These are phyloP conservation scores for Clonostachys sp. DNA, from an alignment of 2,329 filamentous ascomycete genomes.

Conservation along the genomic window DNA sequence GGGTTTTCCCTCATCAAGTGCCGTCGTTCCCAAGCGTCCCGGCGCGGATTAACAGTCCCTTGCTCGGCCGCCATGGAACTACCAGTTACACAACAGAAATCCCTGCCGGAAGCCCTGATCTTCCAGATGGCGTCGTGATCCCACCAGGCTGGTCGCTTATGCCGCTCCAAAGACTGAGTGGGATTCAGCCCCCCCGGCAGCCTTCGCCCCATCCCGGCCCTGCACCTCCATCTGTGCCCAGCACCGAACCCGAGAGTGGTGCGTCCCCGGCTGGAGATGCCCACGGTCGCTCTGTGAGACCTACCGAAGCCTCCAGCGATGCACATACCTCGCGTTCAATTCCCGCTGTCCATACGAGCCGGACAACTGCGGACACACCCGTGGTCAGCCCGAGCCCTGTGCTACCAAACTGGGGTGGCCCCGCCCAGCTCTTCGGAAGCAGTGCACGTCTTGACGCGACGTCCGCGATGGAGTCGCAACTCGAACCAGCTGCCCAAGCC, in stretches of 20 bases:
- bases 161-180: conserved; percentile 52
- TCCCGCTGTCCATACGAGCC: neutral
- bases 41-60: conserved; percentile 30
- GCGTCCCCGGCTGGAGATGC: too few species aligned
- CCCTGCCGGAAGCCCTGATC: conserved; percentile 53
- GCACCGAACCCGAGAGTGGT: neutral
- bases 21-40: conserved; percentile 11
- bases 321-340: neutral
- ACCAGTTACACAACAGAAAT: conserved; percentile 43
- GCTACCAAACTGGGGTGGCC: conserved; percentile 45
- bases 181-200: conserved; percentile 15
- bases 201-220: conserved; percentile 11
- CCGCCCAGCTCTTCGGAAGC: conserved; percentile 40
- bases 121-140: conserved; percentile 60
- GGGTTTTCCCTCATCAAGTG: neutral
- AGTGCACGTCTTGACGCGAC: conserved; percentile 14
- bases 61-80: conserved; percentile 42
- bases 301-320: neutral
- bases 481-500: neutral
- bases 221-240: conserved; percentile 1
- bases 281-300: conserved; percentile 4
- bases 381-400: conserved; percentile 44
- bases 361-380: conserved; percentile 10
- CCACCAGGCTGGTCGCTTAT: conserved; percentile 62
- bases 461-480: neutral